Evolutionary conservation across 306 rosid species (phyloP).

Genomic region (Quercus ilex): DNA sequence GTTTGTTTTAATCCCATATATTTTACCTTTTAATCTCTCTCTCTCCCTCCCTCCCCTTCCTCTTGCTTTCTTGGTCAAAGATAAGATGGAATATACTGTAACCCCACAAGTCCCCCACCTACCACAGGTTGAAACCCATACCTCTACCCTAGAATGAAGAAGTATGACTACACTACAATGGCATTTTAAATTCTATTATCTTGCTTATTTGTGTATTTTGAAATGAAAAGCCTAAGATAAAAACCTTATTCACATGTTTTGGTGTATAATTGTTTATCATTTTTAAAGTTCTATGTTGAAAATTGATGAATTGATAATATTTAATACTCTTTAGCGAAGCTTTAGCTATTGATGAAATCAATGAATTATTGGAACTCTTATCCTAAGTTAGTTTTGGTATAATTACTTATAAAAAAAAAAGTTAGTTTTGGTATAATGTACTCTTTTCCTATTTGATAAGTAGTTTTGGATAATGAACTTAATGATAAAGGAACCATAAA

Average conservation of each 20-base stretch:
- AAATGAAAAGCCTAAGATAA: background rate
- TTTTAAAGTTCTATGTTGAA: background rate
- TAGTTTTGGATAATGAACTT: background rate
- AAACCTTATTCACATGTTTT: background rate
- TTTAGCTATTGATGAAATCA: background rate
- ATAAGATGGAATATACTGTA: background rate
- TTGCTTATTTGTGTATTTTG: background rate
- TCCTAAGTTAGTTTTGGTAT: background rate
- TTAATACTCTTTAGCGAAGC: too few relatives aligned
- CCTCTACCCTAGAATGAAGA: background rate
- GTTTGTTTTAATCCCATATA: conserved; percentile 23
- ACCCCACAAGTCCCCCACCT: background rate
- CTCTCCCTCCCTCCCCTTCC: too few relatives aligned
- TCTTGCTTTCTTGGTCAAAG: conserved; percentile 14
- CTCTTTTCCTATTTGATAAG: too few relatives aligned
- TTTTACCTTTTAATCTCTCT: background rate
- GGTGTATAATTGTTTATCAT: background rate
- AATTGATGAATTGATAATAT: background rate
- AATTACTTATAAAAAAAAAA: too few relatives aligned
- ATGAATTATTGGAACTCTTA: background rate
- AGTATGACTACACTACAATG: background rate
- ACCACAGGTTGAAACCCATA: background rate
- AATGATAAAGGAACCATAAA: background rate
- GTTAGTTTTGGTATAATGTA: too few relatives aligned
- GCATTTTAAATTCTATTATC: background rate